Conservation (phyloP, 78 protist species). For the Polysphondylium violaceum region DNA sequence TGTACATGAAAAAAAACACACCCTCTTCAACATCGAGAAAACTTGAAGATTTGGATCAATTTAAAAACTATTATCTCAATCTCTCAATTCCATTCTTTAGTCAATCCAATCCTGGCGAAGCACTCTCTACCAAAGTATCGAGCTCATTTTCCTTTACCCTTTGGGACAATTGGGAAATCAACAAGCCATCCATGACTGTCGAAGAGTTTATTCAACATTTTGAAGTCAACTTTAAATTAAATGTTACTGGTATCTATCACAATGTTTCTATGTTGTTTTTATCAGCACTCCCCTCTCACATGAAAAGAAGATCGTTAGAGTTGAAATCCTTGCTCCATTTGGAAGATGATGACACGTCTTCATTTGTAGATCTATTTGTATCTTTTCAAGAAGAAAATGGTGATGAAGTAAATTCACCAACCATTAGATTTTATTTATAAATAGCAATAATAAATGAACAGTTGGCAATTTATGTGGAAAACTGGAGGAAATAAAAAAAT, state of each 20-base stretch:
- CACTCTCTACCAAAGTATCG: conserved; percentile 84
- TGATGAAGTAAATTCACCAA: conserved; percentile 65
- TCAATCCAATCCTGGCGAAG: conserved; percentile 94
- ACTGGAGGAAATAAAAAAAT: too few species aligned
- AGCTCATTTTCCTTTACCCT: conserved; percentile 31
- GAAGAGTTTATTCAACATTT: conserved; percentile 34
- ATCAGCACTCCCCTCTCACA: conserved; percentile 71
- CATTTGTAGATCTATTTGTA: conserved; percentile 65
- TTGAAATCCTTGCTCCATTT: conserved; percentile 8
- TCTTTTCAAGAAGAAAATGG: conserved; percentile 24
- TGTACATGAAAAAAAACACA: background rate
- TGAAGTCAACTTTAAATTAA: conserved; percentile 34
- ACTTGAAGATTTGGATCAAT: background rate
- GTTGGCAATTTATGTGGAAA: too few species aligned
- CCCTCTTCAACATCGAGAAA: background rate
- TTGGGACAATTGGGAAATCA: conserved; percentile 83
- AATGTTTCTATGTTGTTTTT: conserved; percentile 53
- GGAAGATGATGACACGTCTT: background rate
- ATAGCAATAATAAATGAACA: background rate
- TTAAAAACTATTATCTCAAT: conserved; percentile 95
- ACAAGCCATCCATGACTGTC: conserved; percentile 46
- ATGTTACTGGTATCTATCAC: conserved; percentile 69
- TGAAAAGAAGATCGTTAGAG: conserved; percentile 54
- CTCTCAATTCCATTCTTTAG: conserved; percentile 95
- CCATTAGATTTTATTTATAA: conserved; percentile 45